phyloP scores from a whole-genome alignment of 305 asterid species.

The Solanum hybrid region DNA sequence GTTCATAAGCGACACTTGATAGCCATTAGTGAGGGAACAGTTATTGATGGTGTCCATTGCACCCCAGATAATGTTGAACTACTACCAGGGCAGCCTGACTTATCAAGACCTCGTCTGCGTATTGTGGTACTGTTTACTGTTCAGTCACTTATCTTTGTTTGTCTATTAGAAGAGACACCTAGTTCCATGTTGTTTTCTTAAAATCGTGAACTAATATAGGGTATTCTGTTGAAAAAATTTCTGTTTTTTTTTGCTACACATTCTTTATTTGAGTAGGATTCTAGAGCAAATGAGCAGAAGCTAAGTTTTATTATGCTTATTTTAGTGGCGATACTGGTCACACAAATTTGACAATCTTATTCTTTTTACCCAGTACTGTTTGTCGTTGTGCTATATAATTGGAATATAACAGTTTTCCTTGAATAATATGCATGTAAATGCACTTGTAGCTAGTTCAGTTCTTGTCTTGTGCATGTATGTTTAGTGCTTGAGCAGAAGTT shows the following conservation, averaged over 20 bases:
- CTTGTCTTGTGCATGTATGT: background rate
- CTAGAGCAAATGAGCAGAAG: background rate
- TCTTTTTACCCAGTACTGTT: background rate
- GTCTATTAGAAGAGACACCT: background rate
- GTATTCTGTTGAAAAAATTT: too few species aligned
- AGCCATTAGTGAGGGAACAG: conserved; percentile 75
- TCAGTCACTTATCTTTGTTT: background rate
- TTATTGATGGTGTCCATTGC: conserved; percentile 77
- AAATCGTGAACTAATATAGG: background rate
- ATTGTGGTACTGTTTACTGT: conserved; percentile 58
- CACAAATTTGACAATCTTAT: background rate
- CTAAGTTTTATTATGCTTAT: background rate
- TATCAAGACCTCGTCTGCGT: conserved; percentile 67
- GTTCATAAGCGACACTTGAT: conserved; percentile 62
- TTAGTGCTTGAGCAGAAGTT: background rate
- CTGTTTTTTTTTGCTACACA: background rate
- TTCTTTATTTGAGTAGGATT: background rate
- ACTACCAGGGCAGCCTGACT: conserved; percentile 75
- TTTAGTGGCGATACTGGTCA: background rate
- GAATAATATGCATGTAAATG: background rate
- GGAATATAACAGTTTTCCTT: background rate
- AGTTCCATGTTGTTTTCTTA: background rate
- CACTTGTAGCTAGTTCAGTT: background rate
- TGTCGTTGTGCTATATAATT: background rate
- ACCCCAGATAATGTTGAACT: conserved; percentile 80